phyloP scores from a whole-genome alignment of 2,329 filamentous ascomycete species.

The Cercospora zeae-maydis region DNA sequence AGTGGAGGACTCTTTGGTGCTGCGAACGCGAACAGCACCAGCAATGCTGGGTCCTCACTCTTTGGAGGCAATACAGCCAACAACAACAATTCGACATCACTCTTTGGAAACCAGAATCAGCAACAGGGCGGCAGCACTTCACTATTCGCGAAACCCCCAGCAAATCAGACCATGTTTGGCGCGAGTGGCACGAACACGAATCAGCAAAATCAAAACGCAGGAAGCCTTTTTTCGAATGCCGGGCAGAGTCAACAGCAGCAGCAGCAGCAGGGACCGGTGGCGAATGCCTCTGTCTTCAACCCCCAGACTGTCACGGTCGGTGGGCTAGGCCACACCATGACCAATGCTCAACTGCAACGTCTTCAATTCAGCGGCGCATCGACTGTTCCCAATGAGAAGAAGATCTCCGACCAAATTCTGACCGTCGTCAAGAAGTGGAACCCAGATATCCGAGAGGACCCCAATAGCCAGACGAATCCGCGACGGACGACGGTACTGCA shows the following conservation, averaged over 20 bases:
- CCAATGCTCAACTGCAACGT: conserved; percentile 30
- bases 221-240: background rate
- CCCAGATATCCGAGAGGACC: conserved; percentile 55
- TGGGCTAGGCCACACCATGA: conserved; percentile 23
- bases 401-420: conserved; percentile 69
- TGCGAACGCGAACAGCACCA: conserved; percentile 5
- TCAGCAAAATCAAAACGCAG: background rate
- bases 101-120: conserved; percentile 34
- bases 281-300: conserved; percentile 26
- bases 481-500: conserved; percentile 63
- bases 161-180: conserved; percentile 14
- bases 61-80: conserved; percentile 20
- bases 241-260: conserved; percentile 25
- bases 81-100: conserved; percentile 29
- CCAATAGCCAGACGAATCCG: conserved; percentile 16
- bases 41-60: conserved; percentile 13
- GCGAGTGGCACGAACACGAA: conserved; percentile 10
- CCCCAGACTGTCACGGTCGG: conserved; percentile 25
- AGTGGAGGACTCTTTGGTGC: conserved; percentile 18
- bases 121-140: conserved; percentile 10
- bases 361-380: conserved; percentile 26
- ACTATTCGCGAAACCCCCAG: conserved; percentile 23
- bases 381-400: conserved; percentile 56
- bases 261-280: conserved; percentile 23
- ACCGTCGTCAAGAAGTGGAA: conserved; percentile 72